These are phyloP conservation scores for Alternaria sp. DNA, from an alignment of 2,329 filamentous ascomycete species.

Conservation along the genomic window DNA sequence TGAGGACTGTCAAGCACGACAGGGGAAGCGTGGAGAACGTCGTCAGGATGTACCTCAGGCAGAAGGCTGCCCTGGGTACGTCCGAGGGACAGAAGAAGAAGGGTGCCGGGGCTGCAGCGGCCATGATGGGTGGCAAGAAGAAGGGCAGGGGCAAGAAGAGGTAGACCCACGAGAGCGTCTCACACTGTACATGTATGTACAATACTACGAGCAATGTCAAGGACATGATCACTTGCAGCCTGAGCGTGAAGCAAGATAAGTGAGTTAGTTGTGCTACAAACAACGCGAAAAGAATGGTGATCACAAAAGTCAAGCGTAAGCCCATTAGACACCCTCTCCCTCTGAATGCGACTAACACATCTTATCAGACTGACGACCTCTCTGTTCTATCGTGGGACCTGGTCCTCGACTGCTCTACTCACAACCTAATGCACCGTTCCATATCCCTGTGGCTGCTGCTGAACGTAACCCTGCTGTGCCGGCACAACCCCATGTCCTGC, in stretches of 20 bases:
- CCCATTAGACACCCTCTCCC: not conserved
- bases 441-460: constrained; percentile 15
- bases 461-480: constrained; percentile 15
- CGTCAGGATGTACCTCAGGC: constrained; percentile 44
- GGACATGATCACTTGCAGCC: not conserved
- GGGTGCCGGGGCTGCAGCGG: constrained; percentile 23
- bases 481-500: constrained; percentile 2
- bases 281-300: not conserved
- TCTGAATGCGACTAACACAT: not conserved
- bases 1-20: constrained; percentile 63
- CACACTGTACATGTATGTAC: constrained; percentile 14
- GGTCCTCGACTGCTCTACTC: not conserved
- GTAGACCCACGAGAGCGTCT: constrained; percentile 15
- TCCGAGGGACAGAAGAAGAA: constrained; percentile 40
- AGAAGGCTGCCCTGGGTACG: constrained; percentile 45
- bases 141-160: constrained; percentile 42
- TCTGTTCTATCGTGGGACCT: not conserved
- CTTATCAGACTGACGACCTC: not conserved
- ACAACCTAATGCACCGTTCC: constrained; percentile 8
- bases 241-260: not conserved
- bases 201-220: constrained; percentile 5
- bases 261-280: not conserved
- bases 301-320: not conserved
- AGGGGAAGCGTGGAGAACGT: constrained; percentile 48
- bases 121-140: constrained; percentile 35